Evolutionary conservation across 2,329 filamentous ascomycete species (phyloP).

Genomic region (Fusarium sp.): DNA sequence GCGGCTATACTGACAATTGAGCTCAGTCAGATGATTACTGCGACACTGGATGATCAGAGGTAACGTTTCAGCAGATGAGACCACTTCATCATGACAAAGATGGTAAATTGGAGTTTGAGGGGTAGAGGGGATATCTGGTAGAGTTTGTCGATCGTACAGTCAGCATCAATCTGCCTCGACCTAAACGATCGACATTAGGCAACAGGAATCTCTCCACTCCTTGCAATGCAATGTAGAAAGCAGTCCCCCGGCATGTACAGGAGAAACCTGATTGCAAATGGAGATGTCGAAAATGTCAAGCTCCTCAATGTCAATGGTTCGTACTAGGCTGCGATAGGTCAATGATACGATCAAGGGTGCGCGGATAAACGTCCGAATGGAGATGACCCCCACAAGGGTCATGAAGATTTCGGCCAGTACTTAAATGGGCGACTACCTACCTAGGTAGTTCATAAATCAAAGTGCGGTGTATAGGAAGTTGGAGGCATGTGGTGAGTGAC

Average conservation of each 20-base stretch:
- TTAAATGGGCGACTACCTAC: neutral
- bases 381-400: neutral
- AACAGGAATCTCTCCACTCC: neutral
- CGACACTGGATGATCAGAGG: neutral
- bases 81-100: neutral
- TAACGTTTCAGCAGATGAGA: conserved; percentile 9
- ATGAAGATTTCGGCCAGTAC: neutral
- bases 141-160: conserved; percentile 12
- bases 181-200: neutral
- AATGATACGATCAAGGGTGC: conserved; percentile 3
- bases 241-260: neutral
- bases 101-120: neutral
- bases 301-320: neutral
- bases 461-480: conserved; percentile 25
- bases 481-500: neutral
- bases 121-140: neutral
- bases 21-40: neutral
- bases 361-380: conserved; percentile 10
- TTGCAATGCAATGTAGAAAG: neutral
- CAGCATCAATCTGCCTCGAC: conserved; percentile 5
- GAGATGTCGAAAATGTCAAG: neutral
- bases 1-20: conserved; percentile 15
- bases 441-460: neutral
- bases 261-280: neutral
- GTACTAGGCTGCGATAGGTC: neutral